Base-by-base conservation (phyloP, 176 grass and related monocot genomes). In the Lolium perenne region DNA sequence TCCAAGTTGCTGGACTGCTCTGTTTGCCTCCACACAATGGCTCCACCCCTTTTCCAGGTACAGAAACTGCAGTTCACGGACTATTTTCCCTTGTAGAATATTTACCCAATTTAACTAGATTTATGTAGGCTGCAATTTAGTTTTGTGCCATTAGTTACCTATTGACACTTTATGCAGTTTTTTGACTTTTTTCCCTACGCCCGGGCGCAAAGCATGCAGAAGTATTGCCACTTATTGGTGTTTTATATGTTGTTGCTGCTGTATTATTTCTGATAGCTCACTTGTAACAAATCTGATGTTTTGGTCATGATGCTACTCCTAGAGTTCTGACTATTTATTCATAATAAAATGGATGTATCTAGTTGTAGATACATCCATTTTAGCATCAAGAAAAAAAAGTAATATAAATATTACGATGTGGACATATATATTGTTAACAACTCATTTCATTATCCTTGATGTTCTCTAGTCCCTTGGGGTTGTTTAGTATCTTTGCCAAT, bases 31-130 rank as follows among this genome's bases (percentile, higher is more conserved):
- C 18, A 7, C 48, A 7, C 48, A 6, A 53, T 76, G 47, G 15
- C 15, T 75, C 72, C 47, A 51, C 72, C 72, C 46, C 2, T 76
- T 32, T 76, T 53, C 73, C 23, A 76, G 48, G 73, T 76, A 54
- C 48, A 10, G 14, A 5, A 12, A 9, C 3, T 43, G 1, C 20
- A 71, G 6, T 18, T 16, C 10, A 9, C 50, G 13, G 15, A 16
- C 51, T 15, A n/a, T 25, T 12, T 62, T 10, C 72, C 72, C 4
- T 32, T 75, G 47, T 51, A 0, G 0, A 53, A 4, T 75, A 49
- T 12, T 49, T 49, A 49, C 47, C 11, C 47, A 1, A 12, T 49
- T 49, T 49, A 12, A 49, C 47, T 12, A 49, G 8, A 49, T 49
- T 49, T 10, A 12, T 49, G 8, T 49, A 3, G 47, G 3, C 47